Conservation (phyloP, 1,284 basidiomycete genomes). For the Bondarzewia mesenterica region DNA sequence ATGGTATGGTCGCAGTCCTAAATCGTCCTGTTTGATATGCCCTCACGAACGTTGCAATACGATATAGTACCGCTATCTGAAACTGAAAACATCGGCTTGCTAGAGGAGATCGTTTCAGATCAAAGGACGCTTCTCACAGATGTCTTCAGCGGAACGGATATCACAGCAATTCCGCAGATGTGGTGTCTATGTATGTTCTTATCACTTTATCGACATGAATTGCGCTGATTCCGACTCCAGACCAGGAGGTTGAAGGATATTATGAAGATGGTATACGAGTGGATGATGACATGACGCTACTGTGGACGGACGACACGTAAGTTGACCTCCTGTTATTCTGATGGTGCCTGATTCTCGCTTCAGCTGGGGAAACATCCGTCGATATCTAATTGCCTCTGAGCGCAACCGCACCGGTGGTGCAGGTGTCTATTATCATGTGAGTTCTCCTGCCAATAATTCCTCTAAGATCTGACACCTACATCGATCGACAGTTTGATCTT, state of each 20-base stretch:
- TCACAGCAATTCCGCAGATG: slow-evolving; percentile 51
- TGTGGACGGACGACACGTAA: slow-evolving; percentile 56
- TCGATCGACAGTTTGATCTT: slow-evolving; percentile 17
- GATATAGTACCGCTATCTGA: slow-evolving; percentile 42
- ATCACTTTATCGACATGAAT: no score
- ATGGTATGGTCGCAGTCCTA: slow-evolving; percentile 15
- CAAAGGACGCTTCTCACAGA: slow-evolving; percentile 56
- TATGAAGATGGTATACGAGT: slow-evolving; percentile 50
- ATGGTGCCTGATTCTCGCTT: background rate
- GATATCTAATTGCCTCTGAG: slow-evolving; percentile 42
- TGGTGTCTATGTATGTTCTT: slow-evolving; percentile 66
- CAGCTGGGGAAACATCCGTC: slow-evolving; percentile 52
- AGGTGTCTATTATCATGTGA: slow-evolving; percentile 60
- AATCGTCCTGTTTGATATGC: background rate
- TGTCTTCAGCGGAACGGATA: slow-evolving; percentile 41
- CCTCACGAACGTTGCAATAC: background rate
- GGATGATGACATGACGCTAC: slow-evolving; percentile 44
- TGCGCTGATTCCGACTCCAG: slow-evolving; percentile 19
- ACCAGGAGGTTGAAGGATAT: slow-evolving; percentile 61
- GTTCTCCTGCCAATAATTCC: slow-evolving; percentile 9
- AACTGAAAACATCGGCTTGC: slow-evolving; percentile 38
- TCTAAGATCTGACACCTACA: background rate
- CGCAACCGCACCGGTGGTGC: slow-evolving; percentile 52
- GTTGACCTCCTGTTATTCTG: slow-evolving; percentile 6
- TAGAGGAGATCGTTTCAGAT: slow-evolving; percentile 50